A percentile compares a stretch with the other conserved stretches of the same genome.
These are phyloP conservation scores for Botrytis tulipae DNA, from an alignment of 2,329 filamentous ascomycete species.

Conservation along the genomic window DNA sequence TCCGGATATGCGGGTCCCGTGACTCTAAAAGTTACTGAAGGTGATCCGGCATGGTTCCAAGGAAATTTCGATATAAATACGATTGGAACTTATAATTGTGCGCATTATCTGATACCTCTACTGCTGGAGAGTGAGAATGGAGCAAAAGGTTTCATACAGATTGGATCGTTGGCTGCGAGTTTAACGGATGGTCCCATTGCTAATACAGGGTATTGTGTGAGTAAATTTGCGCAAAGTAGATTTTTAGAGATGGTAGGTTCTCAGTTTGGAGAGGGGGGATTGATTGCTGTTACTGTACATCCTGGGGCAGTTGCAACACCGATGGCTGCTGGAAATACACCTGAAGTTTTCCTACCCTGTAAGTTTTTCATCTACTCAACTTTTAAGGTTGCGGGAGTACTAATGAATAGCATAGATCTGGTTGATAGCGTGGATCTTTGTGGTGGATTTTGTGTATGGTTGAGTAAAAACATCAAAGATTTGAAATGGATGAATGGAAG, in stretches of 20 bases:
- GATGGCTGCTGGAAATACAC: constrained; percentile 16
- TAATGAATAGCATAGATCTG: not conserved
- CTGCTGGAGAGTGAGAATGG: constrained; percentile 7
- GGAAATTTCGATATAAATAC: constrained; percentile 17
- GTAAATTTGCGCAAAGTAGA: constrained; percentile 20
- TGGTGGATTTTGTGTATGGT: constrained; percentile 19
- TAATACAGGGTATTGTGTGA: constrained; percentile 21
- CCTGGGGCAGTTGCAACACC: constrained; percentile 14
- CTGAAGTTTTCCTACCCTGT: constrained; percentile 18
- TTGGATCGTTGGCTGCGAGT: constrained; percentile 15
- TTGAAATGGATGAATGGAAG: constrained; percentile 21
- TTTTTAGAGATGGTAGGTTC: constrained; percentile 13
- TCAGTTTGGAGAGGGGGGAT: constrained; percentile 10
- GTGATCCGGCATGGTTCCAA: constrained; percentile 10
- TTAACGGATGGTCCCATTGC: constrained; percentile 14
- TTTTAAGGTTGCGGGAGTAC: not conserved
- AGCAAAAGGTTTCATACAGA: constrained; percentile 2
- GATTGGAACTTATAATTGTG: constrained; percentile 14
- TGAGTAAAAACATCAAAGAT: constrained; percentile 16
- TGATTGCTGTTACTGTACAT: constrained; percentile 16
- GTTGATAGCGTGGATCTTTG: constrained; percentile 20
- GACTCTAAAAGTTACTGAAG: constrained; percentile 15
- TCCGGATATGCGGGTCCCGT: constrained; percentile 20
- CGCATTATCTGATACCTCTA: constrained; percentile 16
- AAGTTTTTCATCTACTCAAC: not conserved